A percentile compares a stretch with the other conserved stretches of the same genome.
Conservation (phyloP, 768 basidiomycete species). For the Lactifluus hygrophoroides region DNA sequence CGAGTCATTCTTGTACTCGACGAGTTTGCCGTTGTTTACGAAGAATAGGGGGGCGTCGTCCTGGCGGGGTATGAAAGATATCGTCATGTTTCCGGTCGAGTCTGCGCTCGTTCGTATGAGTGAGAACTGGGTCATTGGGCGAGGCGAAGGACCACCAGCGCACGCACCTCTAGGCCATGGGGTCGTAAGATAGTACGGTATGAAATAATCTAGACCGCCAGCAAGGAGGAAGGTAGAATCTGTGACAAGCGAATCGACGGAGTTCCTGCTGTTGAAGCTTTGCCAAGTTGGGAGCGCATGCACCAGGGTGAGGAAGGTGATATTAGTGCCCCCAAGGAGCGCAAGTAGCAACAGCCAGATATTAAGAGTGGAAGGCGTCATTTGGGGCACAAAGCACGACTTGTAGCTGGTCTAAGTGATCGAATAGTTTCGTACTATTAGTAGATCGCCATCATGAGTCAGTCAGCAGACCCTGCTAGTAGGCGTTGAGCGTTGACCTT, state of each 20-base stretch:
- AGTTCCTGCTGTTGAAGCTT: not conserved
- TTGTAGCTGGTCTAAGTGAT: no score
- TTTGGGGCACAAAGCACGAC: no score
- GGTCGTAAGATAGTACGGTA: not conserved
- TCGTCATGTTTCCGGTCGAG: constrained; percentile 40
- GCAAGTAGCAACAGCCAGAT: not conserved
- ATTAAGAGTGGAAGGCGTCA: no score
- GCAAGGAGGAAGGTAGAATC: not conserved
- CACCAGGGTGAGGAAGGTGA: not conserved
- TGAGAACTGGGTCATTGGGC: not conserved
- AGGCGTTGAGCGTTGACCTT: no score
- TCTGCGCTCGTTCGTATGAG: constrained; percentile 27
- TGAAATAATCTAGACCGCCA: not conserved
- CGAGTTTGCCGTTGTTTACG: constrained; percentile 43
- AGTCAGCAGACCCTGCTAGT: not conserved
- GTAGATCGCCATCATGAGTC: no score
- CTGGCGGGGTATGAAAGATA: constrained; percentile 25
- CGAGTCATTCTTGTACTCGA: constrained; percentile 47
- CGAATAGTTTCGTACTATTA: no score
- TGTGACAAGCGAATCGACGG: constrained; percentile 1
- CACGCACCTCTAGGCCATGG: constrained; percentile 1
- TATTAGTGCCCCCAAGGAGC: not conserved
- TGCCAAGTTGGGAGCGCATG: constrained; percentile 1
- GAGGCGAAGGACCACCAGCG: not conserved
- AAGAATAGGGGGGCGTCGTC: constrained; percentile 42